Evolutionary conservation across 2,329 filamentous ascomycete species (phyloP).

Genomic region (Fusarium nanum): DNA sequence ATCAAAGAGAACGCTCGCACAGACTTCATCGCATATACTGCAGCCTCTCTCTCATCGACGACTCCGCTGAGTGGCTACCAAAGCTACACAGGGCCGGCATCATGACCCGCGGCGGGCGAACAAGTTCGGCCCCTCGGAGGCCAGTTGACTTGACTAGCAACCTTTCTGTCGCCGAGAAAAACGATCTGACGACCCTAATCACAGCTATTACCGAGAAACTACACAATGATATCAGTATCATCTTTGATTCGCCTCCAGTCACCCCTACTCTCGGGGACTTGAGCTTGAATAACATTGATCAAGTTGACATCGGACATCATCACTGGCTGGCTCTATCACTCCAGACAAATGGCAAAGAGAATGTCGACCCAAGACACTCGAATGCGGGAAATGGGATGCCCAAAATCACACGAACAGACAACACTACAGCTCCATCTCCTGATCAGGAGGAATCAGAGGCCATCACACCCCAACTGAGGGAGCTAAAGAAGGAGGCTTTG

Average conservation of each 20-base stretch:
- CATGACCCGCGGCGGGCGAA: constrained; percentile 57
- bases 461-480: constrained; percentile 63
- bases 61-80: neutral
- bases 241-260: constrained; percentile 62
- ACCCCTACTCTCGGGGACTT: constrained; percentile 48
- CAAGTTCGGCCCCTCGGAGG: constrained; percentile 53
- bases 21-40: neutral
- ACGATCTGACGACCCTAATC: constrained; percentile 64
- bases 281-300: constrained; percentile 24
- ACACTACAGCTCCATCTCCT: constrained; percentile 47
- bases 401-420: constrained; percentile 28
- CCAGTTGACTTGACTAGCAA: constrained; percentile 64
- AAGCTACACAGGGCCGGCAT: constrained; percentile 2
- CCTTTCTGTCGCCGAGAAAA: constrained; percentile 61
- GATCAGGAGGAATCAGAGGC: constrained; percentile 51
- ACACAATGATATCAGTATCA: constrained; percentile 62
- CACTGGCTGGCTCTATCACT: constrained; percentile 54
- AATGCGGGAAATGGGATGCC: constrained; percentile 9
- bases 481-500: constrained; percentile 76
- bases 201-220: constrained; percentile 66
- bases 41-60: neutral
- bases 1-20: neutral
- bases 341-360: constrained; percentile 45
- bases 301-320: constrained; percentile 47
- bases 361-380: constrained; percentile 10